Percentiles rank a stretch among this genome's conserved stretches.
Evolutionary conservation across 108 stramenopile species (phyloP).

Genomic region (Epithemia pelagica): DNA sequence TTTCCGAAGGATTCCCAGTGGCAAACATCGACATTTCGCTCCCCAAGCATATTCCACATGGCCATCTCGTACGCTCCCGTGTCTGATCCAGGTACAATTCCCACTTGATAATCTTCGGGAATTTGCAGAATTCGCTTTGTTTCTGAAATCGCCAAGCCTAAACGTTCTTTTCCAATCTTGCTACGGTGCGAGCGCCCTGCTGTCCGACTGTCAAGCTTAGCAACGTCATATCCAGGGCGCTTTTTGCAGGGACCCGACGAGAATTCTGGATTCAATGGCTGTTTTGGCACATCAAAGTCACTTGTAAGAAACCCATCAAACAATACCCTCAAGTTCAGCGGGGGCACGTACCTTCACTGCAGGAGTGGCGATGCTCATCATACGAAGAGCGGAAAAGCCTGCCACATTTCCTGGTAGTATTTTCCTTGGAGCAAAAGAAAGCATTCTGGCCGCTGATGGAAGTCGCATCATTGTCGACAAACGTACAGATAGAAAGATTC

Average conservation of each 20-base stretch:
- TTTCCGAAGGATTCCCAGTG: constrained; percentile 99
- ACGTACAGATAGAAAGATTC: no score
- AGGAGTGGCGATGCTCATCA: constrained; percentile 43
- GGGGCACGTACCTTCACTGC: constrained; percentile 32
- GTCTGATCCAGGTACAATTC: constrained; percentile 98
- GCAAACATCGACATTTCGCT: constrained; percentile 89
- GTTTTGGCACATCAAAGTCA: constrained; percentile 8
- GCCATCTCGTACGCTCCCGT: constrained; percentile 99
- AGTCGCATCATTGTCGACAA: neutral
- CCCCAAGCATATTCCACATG: constrained; percentile 99
- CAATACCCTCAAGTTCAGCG: neutral
- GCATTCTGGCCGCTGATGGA: neutral
- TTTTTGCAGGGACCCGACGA: constrained; percentile 98
- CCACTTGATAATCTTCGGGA: constrained; percentile 92
- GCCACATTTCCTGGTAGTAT: neutral
- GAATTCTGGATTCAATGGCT: constrained; percentile 86
- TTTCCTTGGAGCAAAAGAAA: neutral
- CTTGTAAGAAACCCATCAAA: neutral
- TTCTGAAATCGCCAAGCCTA: constrained; percentile 91
- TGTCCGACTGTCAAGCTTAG: constrained; percentile 60
- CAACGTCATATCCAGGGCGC: constrained; percentile 90
- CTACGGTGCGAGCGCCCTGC: constrained; percentile 97
- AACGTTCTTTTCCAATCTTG: constrained; percentile 94
- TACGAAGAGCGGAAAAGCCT: constrained; percentile 16
- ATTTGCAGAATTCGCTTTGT: constrained; percentile 90